phyloP scores from a whole-genome alignment of 352 stramenopile species.

The Lagenidium giganteum region DNA sequence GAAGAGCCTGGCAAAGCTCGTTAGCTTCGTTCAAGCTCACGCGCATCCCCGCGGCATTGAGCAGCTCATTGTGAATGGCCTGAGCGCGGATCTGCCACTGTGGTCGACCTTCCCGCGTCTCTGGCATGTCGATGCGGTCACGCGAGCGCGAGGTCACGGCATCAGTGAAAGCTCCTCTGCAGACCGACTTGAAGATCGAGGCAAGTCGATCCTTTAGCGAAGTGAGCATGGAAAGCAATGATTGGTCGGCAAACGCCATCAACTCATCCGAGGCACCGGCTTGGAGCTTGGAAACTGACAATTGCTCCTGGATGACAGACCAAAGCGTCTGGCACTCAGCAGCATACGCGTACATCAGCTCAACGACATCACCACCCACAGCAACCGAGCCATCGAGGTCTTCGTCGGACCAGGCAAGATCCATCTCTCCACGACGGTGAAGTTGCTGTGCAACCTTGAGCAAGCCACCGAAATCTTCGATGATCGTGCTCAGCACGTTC shows the following conservation, averaged over 20 bases:
- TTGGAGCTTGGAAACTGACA: slow-evolving; percentile 20
- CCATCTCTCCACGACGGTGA: slow-evolving; percentile 61
- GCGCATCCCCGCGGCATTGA: slow-evolving; percentile 57
- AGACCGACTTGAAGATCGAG: slow-evolving; percentile 70
- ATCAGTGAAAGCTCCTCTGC: slow-evolving; percentile 71
- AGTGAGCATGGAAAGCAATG: slow-evolving; percentile 31
- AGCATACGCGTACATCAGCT: slow-evolving; percentile 46
- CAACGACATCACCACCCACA: slow-evolving; percentile 52
- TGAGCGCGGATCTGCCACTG: slow-evolving; percentile 75
- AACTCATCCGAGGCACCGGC: slow-evolving; percentile 21
- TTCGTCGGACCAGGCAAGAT: slow-evolving; percentile 57
- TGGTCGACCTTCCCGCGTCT: slow-evolving; percentile 24
- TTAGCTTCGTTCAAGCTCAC: slow-evolving; percentile 55
- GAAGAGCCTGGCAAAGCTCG: slow-evolving; percentile 56
- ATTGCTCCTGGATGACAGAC: slow-evolving; percentile 31
- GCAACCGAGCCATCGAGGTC: slow-evolving; percentile 61
- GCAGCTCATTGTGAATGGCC: slow-evolving; percentile 60
- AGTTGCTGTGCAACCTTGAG: slow-evolving; percentile 53
- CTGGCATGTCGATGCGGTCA: slow-evolving; percentile 13
- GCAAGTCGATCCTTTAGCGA: slow-evolving; percentile 64
- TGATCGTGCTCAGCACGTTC: slow-evolving; percentile 22
- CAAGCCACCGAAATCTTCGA: slow-evolving; percentile 39
- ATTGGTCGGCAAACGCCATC: slow-evolving; percentile 37
- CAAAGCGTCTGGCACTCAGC: slow-evolving; percentile 40
- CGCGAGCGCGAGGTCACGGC: slow-evolving; percentile 44